Evolutionary conservation across 352 stramenopile species (phyloP).

Genomic region (Vaucheria bursata): DNA sequence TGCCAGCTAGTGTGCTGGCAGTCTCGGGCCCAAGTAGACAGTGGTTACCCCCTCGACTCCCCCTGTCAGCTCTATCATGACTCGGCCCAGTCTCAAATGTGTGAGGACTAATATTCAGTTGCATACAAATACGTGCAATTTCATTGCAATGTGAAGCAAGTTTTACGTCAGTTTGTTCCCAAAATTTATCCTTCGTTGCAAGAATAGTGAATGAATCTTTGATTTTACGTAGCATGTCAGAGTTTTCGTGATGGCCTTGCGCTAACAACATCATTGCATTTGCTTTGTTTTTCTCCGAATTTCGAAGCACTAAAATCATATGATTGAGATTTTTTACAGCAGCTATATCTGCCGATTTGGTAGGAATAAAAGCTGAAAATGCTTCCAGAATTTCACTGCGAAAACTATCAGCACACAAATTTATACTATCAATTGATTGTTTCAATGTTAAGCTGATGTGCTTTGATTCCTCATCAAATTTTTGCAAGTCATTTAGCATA

Average conservation of each 20-base stretch:
- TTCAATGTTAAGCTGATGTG: too few species aligned
- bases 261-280: neutral
- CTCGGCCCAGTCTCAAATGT: neutral
- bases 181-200: conserved; percentile 33
- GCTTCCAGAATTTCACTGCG: too few species aligned
- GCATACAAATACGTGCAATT: conserved; percentile 26
- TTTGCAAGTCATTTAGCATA: too few species aligned
- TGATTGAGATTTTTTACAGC: neutral
- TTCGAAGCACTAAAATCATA: neutral
- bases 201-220: conserved; percentile 15
- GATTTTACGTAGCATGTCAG: conserved; percentile 18
- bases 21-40: conserved; percentile 25
- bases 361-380: neutral
- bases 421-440: too few species aligned
- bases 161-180: conserved; percentile 36
- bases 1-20: conserved; percentile 39
- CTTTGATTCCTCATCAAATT: too few species aligned
- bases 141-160: conserved; percentile 28
- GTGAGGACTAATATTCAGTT: neutral
- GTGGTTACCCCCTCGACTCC: neutral
- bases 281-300: conserved; percentile 10
- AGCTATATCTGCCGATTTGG: neutral
- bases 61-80: neutral
- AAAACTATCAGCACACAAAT: too few species aligned
- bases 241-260: conserved; percentile 16